Evolutionary conservation across 2,329 filamentous ascomycete species (phyloP).

Genomic region (Leptographium lundbergii): DNA sequence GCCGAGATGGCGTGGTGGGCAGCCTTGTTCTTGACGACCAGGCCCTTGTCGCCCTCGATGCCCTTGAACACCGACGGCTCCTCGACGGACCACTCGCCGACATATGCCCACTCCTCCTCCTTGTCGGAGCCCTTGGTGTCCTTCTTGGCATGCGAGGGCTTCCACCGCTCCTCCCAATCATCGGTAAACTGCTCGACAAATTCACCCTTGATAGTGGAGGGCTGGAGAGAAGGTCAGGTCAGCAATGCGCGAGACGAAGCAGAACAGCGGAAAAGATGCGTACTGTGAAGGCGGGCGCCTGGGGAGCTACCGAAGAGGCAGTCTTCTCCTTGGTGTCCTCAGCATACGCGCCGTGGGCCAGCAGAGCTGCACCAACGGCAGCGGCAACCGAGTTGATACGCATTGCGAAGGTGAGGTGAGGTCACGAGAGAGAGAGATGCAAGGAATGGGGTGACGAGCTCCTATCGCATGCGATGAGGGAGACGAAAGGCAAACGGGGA

Average conservation of each 20-base stretch:
- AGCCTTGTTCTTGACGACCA: slow-evolving; percentile 95
- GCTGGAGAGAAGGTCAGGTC: slow-evolving; percentile 37
- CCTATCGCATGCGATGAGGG: neutral
- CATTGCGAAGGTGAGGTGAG: slow-evolving; percentile 41
- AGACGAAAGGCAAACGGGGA: neutral
- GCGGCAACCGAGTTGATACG: slow-evolving; percentile 72
- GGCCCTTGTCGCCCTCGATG: slow-evolving; percentile 87
- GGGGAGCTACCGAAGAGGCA: slow-evolving; percentile 34
- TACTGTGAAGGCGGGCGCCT: slow-evolving; percentile 80
- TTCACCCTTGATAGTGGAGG: slow-evolving; percentile 74
- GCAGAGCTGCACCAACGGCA: slow-evolving; percentile 60
- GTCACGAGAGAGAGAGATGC: neutral
- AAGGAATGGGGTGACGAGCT: neutral
- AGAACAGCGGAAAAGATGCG: slow-evolving; percentile 24
- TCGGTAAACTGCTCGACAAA: slow-evolving; percentile 99
- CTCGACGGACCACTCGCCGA: slow-evolving; percentile 94
- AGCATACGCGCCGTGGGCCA: slow-evolving; percentile 57
- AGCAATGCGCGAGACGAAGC: neutral
- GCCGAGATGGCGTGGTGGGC: slow-evolving; percentile 98
- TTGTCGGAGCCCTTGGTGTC: slow-evolving; percentile 58
- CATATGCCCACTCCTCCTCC: slow-evolving; percentile 90
- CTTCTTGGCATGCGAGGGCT: slow-evolving; percentile 94
- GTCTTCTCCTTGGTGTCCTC: slow-evolving; percentile 46
- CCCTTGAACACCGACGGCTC: slow-evolving; percentile 85
- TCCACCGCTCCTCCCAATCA: slow-evolving; percentile 90